Evolutionary conservation across 176 grass and related monocot genomes (phyloP), one percentile per base, ranked within the genome.

Genomic region (Urochloa ruziziensis): DNA sequence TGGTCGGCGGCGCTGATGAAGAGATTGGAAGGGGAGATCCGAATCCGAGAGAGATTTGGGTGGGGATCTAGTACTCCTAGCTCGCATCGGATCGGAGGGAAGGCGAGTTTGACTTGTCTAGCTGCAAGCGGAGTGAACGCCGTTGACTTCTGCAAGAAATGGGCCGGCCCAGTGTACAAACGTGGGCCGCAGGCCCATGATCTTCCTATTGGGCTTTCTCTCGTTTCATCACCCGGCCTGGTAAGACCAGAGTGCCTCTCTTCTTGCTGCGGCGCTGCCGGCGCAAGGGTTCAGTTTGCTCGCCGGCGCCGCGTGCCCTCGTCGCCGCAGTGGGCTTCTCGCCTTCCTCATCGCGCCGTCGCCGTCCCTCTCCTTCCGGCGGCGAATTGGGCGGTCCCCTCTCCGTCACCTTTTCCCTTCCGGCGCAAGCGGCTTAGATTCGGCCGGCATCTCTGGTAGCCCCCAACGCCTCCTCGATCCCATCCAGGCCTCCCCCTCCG

Each of bases 31-130:
- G 25, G 12, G 5, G 29, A 62, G 76, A 49, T 64, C 42, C 11
- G 42, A 47, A 49, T 56, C 48, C 16, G 16, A 15, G 27, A 44
- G 33, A 59, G 84, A 53, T 81, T 48, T 81, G n/a, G 83, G 58
- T 17, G 57, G 56, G 28, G 57, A 46, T n/a, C n/a, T n/a, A n/a
- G n/a, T n/a, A n/a, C n/a, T n/a, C n/a, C n/a, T n/a, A n/a, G n/a
- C n/a, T n/a, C n/a, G n/a, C n/a, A n/a, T 47, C 25, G 39, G 37
- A 47, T 64, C 76, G 15, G 4, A 63, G 39, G 12, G 25, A 48
- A 71, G 42, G 35, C 42, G 40, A 56, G 54, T 83, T 88, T 87
- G 79, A 87, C 85, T 70, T 6, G 2, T 0, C 40, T 10, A 7
- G 28, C 5, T 34, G 13, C 18, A 35, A 6, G 32, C 19, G 23